Base-by-base conservation (phyloP, 1,139 yeast genomes). In the Pichia sp. region DNA sequence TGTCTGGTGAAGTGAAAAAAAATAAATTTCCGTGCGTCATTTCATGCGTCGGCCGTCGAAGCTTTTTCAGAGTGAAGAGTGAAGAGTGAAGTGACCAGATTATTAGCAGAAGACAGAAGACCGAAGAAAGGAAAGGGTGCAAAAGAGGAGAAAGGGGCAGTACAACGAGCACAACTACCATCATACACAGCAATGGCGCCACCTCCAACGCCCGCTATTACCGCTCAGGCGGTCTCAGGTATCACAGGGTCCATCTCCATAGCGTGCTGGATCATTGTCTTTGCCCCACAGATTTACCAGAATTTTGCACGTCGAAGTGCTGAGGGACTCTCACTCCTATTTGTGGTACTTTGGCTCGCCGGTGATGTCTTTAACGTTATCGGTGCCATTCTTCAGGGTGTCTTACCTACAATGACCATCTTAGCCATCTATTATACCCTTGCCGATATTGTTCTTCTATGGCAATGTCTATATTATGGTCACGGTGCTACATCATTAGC, bases 191-290 rank as follows among this genome's bases (percentile, higher is more conserved):
- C 25, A 18, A 55, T 55, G 69, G 74, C 76, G 30, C 80, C 81
- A 32, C 79, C 81, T 22, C 84, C 86, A 11, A 73, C 60, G 3
- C 43, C 79, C 22, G 67, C 72, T 25, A 63, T 83, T 40, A 84
- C 79, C 50, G 77, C 86, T n/a, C 76, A 77, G 48, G 84, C 85
- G 10, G 75, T 86, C 27, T 81, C 93, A 54, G 95, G 94, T 5
- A 82, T 86, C 42, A 74, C 91, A 17, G 96, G 96, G 17, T 82
- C 94, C 18, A 85, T 91, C 32, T 88, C 97, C 14, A 73, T 91
- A 30, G 95, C 96, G 15, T 91, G 97, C 58, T 91, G 98, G 98
- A 82, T 91, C 45, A 87, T 91, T 37, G 97, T 91, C 18, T 91
- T 91, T 66, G 94, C 95, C 27, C 98, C 98, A 13, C 98, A 91